These are phyloP conservation scores for Scenedesmus sp. DNA, from an alignment of 163 green algal genomes.

Conservation along the genomic window DNA sequence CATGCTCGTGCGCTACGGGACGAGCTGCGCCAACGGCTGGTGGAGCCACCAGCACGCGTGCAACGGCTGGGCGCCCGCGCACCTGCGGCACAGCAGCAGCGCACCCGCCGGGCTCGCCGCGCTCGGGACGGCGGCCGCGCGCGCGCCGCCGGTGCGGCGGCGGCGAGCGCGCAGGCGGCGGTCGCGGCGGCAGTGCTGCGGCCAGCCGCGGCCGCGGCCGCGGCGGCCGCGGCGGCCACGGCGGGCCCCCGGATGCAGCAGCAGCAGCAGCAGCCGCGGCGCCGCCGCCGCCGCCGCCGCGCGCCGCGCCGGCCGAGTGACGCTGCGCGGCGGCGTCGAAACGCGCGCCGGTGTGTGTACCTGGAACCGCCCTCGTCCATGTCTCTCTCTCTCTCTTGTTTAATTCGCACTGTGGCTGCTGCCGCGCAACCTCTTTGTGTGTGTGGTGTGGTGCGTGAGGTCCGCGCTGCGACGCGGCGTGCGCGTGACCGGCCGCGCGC, in stretches of 20 bases:
- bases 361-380: no score
- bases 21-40: conserved; percentile 60
- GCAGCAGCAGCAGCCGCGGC: no score
- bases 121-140: not conserved
- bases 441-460: no score
- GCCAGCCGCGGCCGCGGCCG: conserved; percentile 12
- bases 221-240: not conserved
- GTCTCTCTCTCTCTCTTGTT: no score
- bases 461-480: no score
- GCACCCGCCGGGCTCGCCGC: conserved; percentile 15
- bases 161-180: not conserved
- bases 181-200: conserved; percentile 34
- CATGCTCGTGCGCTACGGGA: conserved; percentile 76
- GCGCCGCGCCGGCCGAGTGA: no score
- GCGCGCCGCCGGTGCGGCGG: not conserved
- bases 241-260: not conserved
- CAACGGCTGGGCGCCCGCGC: conserved; percentile 51
- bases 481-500: no score
- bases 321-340: no score
- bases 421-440: no score
- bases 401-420: no score
- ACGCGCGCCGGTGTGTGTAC: no score
- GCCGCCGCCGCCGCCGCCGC: no score
- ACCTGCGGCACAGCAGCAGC: conserved; percentile 13
- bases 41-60: conserved; percentile 43